Evolutionary conservation across 2,329 filamentous ascomycete genomes (phyloP).

Genomic region (Penicillium janthinellum): DNA sequence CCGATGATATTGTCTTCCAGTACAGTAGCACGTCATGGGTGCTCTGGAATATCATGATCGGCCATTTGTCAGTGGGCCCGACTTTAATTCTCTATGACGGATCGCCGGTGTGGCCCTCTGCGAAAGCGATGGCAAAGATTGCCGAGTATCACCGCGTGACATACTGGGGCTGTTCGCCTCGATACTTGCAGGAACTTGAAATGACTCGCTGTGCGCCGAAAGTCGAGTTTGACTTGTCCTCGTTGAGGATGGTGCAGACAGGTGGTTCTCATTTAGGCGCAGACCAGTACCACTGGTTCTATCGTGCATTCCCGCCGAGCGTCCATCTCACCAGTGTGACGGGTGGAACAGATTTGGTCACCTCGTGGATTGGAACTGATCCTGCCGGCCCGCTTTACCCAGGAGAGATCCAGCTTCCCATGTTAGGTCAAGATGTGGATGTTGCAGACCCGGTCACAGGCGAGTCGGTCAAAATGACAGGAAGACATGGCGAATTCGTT

Average conservation of each 20-base stretch:
- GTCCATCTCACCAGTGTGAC: slow-evolving; percentile 46
- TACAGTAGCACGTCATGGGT: slow-evolving; percentile 53
- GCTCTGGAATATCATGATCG: slow-evolving; percentile 50
- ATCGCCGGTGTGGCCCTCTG: slow-evolving; percentile 45
- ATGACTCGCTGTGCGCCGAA: slow-evolving; percentile 38
- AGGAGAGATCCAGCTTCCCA: slow-evolving; percentile 50
- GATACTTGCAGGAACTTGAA: slow-evolving; percentile 50
- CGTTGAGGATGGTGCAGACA: slow-evolving; percentile 48
- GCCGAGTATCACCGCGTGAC: slow-evolving; percentile 20
- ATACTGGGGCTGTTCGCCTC: slow-evolving; percentile 47
- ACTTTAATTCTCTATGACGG: slow-evolving; percentile 50
- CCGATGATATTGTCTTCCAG: slow-evolving; percentile 47
- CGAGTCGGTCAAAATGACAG: slow-evolving; percentile 29
- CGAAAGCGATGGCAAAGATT: slow-evolving; percentile 32
- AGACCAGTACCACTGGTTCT: slow-evolving; percentile 47
- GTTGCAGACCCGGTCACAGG: slow-evolving; percentile 45
- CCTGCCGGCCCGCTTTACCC: slow-evolving; percentile 47
- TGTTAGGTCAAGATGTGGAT: slow-evolving; percentile 52
- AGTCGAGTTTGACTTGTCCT: slow-evolving; percentile 41
- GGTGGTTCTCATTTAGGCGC: slow-evolving; percentile 48
- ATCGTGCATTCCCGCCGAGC: slow-evolving; percentile 40
- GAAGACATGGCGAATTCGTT: slow-evolving; percentile 46
- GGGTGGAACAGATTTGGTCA: slow-evolving; percentile 53
- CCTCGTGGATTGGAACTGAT: slow-evolving; percentile 47
- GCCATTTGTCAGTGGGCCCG: slow-evolving; percentile 46